These are phyloP conservation scores for Cynanchum wilfordii DNA, from an alignment of 257 asterid genomes.

Conservation along the genomic window DNA sequence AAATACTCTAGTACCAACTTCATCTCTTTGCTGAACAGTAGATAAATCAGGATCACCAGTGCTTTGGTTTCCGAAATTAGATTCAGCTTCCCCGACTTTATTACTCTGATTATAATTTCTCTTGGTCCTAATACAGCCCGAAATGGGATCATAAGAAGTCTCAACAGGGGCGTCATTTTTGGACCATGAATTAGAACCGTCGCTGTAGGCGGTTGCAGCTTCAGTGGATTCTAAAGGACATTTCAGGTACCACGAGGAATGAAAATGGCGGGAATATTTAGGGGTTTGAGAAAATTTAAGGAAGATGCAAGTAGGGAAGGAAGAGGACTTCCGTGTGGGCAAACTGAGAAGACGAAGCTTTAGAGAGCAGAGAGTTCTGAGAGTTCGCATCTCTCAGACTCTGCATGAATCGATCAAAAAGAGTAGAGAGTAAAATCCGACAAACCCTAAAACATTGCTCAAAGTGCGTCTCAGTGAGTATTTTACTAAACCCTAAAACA, in stretches of 20 bases:
- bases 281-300: constrained; percentile 29
- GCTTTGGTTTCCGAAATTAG: constrained; percentile 12
- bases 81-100: constrained; percentile 15
- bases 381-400: constrained; percentile 42
- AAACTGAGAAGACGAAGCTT: constrained; percentile 33
- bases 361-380: constrained; percentile 43
- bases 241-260: constrained; percentile 27
- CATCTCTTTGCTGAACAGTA: constrained; percentile 22
- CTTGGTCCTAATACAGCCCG: constrained; percentile 43
- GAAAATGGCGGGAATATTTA: constrained; percentile 29
- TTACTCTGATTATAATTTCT: constrained; percentile 18
- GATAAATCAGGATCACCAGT: constrained; percentile 13
- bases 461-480: no score
- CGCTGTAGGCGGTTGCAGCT: constrained; percentile 21
- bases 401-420: constrained; percentile 25
- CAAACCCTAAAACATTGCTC: no score
- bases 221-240: constrained; percentile 33
- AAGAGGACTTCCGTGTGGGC: constrained; percentile 7
- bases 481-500: no score
- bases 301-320: constrained; percentile 22
- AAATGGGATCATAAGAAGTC: constrained; percentile 46
- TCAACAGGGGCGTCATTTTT: constrained; percentile 28
- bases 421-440: not conserved
- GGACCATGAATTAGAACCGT: constrained; percentile 24
- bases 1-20: constrained; percentile 33